Evolutionary conservation across 2,329 filamentous ascomycete species (phyloP).

Genomic region (Aspergillus intermedius): DNA sequence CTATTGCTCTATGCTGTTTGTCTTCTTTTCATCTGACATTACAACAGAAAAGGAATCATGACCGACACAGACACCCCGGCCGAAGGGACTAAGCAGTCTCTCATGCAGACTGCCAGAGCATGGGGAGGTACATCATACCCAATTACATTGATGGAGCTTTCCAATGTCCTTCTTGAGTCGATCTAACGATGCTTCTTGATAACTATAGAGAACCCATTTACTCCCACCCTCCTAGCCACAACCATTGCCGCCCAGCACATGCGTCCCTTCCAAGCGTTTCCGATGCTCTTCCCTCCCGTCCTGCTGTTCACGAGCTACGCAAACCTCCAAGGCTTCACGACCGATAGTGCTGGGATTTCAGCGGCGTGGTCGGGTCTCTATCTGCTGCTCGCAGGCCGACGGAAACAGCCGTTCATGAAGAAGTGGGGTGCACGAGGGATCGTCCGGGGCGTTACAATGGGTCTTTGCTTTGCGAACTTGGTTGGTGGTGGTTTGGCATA

Average conservation of each 20-base stretch:
- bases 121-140: conserved; percentile 36
- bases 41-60: conserved; percentile 15
- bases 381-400: conserved; percentile 54
- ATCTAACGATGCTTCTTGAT: too few species aligned
- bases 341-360: conserved; percentile 57
- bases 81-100: conserved; percentile 32
- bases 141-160: too few species aligned
- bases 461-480: conserved; percentile 41
- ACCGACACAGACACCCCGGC: conserved; percentile 19
- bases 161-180: too few species aligned
- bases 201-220: conserved; percentile 54
- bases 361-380: conserved; percentile 62
- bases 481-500: conserved; percentile 43
- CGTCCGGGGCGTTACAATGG: conserved; percentile 41
- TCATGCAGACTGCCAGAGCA: conserved; percentile 32
- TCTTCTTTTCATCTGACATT: background rate
- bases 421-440: conserved; percentile 41
- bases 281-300: conserved; percentile 61
- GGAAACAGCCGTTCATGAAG: conserved; percentile 44
- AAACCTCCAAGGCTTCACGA: conserved; percentile 56
- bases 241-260: conserved; percentile 60
- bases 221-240: conserved; percentile 59
- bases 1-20: background rate
- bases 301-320: conserved; percentile 61
- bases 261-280: conserved; percentile 59